phyloP scores from a whole-genome alignment of 169 alveolate genomes.

The Cyclospora cayetanensis region DNA sequence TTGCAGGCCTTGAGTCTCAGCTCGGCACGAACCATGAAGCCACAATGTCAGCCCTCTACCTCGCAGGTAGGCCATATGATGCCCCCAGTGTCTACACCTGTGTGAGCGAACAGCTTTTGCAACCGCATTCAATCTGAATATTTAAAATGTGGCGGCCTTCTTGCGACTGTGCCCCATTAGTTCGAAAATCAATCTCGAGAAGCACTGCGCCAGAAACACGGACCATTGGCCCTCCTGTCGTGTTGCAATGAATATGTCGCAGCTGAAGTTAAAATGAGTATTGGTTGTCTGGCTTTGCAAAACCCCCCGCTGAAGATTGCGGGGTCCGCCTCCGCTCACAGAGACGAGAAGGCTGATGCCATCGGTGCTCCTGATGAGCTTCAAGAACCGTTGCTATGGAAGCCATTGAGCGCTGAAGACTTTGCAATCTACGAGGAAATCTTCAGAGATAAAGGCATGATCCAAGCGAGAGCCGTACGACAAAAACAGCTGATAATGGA shows the following conservation, averaged over 20 bases:
- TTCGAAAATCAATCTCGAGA: no score
- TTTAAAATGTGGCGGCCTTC: no score
- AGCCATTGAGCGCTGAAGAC: conserved; percentile 56
- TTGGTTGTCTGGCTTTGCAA: conserved; percentile 49
- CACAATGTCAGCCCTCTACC: conserved; percentile 66
- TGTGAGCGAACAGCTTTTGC: conserved; percentile 6
- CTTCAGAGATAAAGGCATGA: conserved; percentile 50
- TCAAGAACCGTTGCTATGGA: conserved; percentile 64
- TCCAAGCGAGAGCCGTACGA: conserved; percentile 54
- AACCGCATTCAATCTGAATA: no score
- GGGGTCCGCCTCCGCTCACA: neutral
- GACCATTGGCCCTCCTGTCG: no score
- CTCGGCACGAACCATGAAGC: conserved; percentile 69
- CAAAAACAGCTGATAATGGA: no score
- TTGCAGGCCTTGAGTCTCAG: conserved; percentile 61
- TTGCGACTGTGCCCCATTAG: no score
- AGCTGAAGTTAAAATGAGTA: conserved; percentile 55
- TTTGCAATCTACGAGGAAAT: conserved; percentile 54
- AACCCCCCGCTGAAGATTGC: conserved; percentile 54
- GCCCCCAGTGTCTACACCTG: conserved; percentile 41
- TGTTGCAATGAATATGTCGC: no score
- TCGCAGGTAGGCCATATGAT: conserved; percentile 54
- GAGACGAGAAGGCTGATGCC: neutral
- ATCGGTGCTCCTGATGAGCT: conserved; percentile 50
- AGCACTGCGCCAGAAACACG: no score